Evolutionary conservation across 148 eudicot species (phyloP).

Genomic region (Dysphania ambrosioides): DNA sequence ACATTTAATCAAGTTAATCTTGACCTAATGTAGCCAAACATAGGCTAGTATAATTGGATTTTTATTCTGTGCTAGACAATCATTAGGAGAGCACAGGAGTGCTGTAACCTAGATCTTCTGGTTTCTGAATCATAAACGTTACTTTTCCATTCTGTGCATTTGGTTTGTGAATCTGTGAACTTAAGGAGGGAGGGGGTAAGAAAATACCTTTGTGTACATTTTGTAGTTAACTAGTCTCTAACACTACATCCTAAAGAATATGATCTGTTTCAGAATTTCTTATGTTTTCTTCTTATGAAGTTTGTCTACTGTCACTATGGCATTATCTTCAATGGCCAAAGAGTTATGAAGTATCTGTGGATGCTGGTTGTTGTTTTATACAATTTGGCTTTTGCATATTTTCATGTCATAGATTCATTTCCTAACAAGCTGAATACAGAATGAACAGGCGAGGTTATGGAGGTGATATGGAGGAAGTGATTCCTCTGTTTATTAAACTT

Average conservation of each 20-base stretch:
- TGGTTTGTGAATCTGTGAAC: neutral
- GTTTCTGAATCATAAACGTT: neutral
- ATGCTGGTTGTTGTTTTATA: neutral
- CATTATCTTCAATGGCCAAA: neutral
- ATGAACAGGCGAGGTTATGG: conserved; percentile 55
- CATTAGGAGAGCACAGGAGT: neutral
- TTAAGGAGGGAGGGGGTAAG: too few species aligned
- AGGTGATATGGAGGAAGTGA: conserved; percentile 63
- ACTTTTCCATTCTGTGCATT: neutral
- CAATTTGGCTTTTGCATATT: neutral
- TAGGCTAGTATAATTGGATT: neutral
- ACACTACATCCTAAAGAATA: too few species aligned
- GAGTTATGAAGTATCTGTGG: neutral
- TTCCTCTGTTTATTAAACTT: conserved; percentile 57
- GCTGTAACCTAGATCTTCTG: neutral
- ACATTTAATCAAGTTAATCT: neutral
- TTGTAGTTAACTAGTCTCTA: too few species aligned
- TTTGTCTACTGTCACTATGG: neutral
- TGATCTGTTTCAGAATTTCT: neutral
- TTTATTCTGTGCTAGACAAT: neutral
- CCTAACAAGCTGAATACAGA: conserved; percentile 38
- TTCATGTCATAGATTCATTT: neutral
- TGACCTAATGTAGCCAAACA: neutral
- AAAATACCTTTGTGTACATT: too few species aligned
- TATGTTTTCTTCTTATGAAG: neutral